Percentiles rank a stretch among this genome's conserved stretches.
Evolutionary conservation across 345 rosid species (phyloP).

Genomic region (Geranium rotundifolium): DNA sequence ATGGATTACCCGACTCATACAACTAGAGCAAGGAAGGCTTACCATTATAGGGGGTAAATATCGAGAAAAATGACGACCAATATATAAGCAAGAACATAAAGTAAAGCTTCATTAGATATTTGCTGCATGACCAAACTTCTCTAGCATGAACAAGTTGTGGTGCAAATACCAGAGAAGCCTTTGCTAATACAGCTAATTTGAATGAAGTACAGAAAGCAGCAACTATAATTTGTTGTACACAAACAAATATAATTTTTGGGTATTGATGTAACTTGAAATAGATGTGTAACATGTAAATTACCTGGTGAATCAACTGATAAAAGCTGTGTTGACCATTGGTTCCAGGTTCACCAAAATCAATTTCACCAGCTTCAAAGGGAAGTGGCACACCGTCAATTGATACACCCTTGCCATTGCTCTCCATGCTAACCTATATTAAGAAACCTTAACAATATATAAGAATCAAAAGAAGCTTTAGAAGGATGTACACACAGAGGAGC

Average conservation of each 20-base stretch:
- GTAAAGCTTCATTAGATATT: too few relatives aligned
- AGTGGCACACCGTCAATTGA: slow-evolving; percentile 84
- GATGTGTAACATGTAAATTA: slow-evolving; percentile 8
- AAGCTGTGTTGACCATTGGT: slow-evolving; percentile 98
- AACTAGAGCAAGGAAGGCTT: not conserved
- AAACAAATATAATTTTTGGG: not conserved
- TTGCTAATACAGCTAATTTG: not conserved
- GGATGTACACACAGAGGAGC: not conserved
- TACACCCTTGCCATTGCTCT: slow-evolving; percentile 98
- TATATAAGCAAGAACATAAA: too few relatives aligned
- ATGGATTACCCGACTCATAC: not conserved
- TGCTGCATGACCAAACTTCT: too few relatives aligned
- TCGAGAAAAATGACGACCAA: not conserved
- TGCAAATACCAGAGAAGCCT: not conserved
- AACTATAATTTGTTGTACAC: too few relatives aligned
- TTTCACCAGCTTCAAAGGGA: slow-evolving; percentile 86
- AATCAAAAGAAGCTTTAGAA: not conserved
- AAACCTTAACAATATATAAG: slow-evolving; percentile 3
- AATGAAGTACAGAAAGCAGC: not conserved
- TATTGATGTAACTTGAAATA: not conserved
- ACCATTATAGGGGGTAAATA: not conserved
- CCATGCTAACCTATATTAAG: slow-evolving; percentile 80
- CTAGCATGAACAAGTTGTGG: too few relatives aligned
- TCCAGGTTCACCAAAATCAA: slow-evolving; percentile 98
- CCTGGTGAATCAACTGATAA: slow-evolving; percentile 99